A percentile compares a stretch with the other conserved stretches of the same genome.
phyloP scores from a whole-genome alignment of 768 basidiomycete species.

The Pleurotus tuber-regium region DNA sequence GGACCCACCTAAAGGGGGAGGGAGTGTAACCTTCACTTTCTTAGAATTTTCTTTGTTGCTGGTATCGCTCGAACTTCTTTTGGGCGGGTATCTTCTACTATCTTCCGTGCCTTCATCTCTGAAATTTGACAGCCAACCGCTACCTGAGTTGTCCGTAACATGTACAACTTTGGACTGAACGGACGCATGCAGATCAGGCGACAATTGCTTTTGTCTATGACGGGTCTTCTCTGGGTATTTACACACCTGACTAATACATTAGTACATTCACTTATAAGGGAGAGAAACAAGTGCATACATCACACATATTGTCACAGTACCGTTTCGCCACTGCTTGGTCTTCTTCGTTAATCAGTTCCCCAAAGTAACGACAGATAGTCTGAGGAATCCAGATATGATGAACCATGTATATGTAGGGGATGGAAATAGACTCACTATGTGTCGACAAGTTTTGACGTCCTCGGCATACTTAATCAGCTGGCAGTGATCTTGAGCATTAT shows the following conservation, averaged over 20 bases:
- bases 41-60: constrained; percentile 3
- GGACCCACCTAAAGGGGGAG: constrained; percentile 30
- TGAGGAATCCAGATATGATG: too few relatives aligned
- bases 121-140: constrained; percentile 6
- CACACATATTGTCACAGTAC: constrained; percentile 79
- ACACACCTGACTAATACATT: constrained; percentile 54
- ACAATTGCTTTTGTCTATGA: constrained; percentile 32
- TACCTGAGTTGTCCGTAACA: not conserved
- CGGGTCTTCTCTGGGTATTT: constrained; percentile 71
- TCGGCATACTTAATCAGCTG: constrained; percentile 54
- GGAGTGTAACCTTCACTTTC: constrained; percentile 26
- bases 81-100: not conserved
- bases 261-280: not conserved
- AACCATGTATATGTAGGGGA: too few relatives aligned
- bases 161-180: not conserved
- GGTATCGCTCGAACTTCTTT: not conserved
- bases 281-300: constrained; percentile 44
- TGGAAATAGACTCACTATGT: constrained; percentile 65
- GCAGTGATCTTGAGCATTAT: not conserved
- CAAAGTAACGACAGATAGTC: constrained; percentile 81
- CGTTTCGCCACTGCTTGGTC: constrained; percentile 40
- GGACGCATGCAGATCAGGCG: constrained; percentile 11
- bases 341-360: constrained; percentile 56
- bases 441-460: constrained; percentile 57
- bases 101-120: constrained; percentile 8